Evolutionary conservation across 106 monocot species (phyloP).

Genomic region (Dioscorea dumetorum): DNA sequence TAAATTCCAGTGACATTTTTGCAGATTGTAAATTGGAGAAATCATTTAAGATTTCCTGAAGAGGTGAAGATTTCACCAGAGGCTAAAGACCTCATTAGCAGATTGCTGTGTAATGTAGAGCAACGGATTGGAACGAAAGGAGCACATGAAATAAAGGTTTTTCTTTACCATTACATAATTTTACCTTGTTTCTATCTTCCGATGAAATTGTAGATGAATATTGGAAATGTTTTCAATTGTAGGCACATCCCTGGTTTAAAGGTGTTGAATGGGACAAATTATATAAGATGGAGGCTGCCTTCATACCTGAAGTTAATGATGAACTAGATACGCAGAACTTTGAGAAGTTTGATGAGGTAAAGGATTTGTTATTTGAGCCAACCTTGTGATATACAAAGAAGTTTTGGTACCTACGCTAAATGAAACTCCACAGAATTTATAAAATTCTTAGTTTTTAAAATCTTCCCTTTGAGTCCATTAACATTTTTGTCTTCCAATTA

Average conservation of each 20-base stretch:
- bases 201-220: neutral
- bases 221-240: neutral
- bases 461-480: too few relatives aligned
- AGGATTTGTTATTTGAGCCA: neutral
- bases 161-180: neutral
- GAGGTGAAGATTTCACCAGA: slow-evolving; percentile 1
- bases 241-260: neutral
- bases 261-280: neutral
- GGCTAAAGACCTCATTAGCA: slow-evolving; percentile 4
- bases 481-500: too few relatives aligned
- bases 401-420: too few relatives aligned
- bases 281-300: neutral
- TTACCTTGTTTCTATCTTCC: neutral
- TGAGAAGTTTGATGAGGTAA: slow-evolving; percentile 2
- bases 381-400: too few relatives aligned
- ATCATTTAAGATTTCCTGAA: slow-evolving; percentile 1
- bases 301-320: slow-evolving; percentile 1
- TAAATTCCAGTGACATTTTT: neutral
- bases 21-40: slow-evolving; percentile 9
- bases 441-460: too few relatives aligned
- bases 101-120: slow-evolving; percentile 2
- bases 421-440: too few relatives aligned
- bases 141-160: slow-evolving; percentile 7
- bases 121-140: slow-evolving; percentile 2
- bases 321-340: neutral